Base-by-base conservation (phyloP, 441 rosid genomes). In the California macrophylla region DNA sequence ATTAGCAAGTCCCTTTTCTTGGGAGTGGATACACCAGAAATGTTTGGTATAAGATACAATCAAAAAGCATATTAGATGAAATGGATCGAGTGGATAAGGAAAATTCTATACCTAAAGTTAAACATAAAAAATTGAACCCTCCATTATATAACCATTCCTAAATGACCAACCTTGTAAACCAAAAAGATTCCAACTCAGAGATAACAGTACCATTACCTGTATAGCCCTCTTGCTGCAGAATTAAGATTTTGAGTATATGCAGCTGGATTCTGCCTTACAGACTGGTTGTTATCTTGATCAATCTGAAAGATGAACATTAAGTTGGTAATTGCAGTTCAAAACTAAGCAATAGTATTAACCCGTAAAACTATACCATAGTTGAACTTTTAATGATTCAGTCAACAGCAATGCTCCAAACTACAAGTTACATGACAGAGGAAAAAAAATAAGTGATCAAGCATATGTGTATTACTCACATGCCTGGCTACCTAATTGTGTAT, bases 201-300 rank as follows among this genome's bases (percentile, higher is more conserved):
- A 71, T 69, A 74, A 36, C 30, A 71, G 40, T 74, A 72, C 8
- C 38, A 32, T 32, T 74, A 91, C 98, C 98, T 93, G 85, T 79
- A 83, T 26, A 93, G 88, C 69, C 92, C 93, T 87, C 95, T 85
- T 10, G 88, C 84, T 66, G 86, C 97, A 65, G 86, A 84, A 78
- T 81, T 85, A 81, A 93, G 72, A 80, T 80, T 71, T 72, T 85
- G 87, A 0, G 83, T 79, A 79, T 89, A 88, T 28, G 81, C 77
- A 68, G 96, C 96, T 72, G 97, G 96, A 80, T 78, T 85, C 76
- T 82, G 88, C 77, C 85, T 77, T 36, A 80, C 72, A 75, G 93
- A 81, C 78, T 76, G 81, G 71, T 75, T 79, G 58, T 75, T 72
- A 60, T 83, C 86, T 75, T 84, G 91, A 70, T 85, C 88, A 76